Base-by-base conservation (phyloP, 2,329 filamentous ascomycete species). In the Epichloe sp. region DNA sequence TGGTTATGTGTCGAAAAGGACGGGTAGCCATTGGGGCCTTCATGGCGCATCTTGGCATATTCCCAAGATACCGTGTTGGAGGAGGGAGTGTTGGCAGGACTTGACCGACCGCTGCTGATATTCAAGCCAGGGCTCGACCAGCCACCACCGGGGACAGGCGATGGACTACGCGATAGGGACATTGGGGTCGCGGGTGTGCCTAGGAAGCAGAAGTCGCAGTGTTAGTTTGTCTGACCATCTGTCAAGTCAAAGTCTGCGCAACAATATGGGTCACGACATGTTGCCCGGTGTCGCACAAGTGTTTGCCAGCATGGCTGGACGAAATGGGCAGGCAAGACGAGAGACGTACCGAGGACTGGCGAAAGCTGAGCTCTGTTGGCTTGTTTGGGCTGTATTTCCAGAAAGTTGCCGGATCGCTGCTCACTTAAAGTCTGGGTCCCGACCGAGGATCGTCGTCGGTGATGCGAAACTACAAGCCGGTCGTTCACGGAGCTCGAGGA, bases 121-220 rank as follows among this genome's bases (percentile, higher is more conserved):
- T 80, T 85, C 63, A 88, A 76, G 56, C 83, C 87, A 51, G 86
- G 88, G 69, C 85, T 93, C 52, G 87, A 82, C 90, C 91, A 96
- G 60, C 89, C 89, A 63, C 88, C 88, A 61, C 86, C 85, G 55
- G 82, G 85, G 56, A 82, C 78, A 55, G 90, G 91, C 51, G 88
- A 95, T 48, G 90, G 88, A 63, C 88, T 94, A 69, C 88, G 82
- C 58, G 89, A 93, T 56, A 91, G 72, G 58, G 86, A 86, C 90
- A 95, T 95, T 61, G 72, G 69, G 58, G 68, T 62, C 59, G 70
- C 74, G 43, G 80, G 76, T 48, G 75, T 82, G 62, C 78, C 75
- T 78, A 66, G 19, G 26, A 66, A 40, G 35, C 35, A 54, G 31
- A 36, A 23, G n/a, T 41, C 23, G 7, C 26, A 45, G 47, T 38